phyloP scores from a whole-genome alignment of 2,329 filamentous ascomycete genomes.

The Fusarium algeriense region DNA sequence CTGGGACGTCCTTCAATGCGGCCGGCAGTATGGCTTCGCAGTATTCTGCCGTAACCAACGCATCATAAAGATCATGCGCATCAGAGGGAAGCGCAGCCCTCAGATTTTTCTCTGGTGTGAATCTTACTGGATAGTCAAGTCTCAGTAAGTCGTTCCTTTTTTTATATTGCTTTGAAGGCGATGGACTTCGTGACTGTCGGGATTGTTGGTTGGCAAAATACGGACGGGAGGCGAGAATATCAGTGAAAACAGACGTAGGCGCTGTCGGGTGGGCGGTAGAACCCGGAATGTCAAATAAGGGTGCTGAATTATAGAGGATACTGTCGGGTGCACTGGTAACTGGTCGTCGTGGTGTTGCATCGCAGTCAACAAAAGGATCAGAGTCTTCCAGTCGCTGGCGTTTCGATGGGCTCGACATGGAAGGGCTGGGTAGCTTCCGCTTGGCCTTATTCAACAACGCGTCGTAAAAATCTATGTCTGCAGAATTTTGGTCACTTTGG shows the following conservation, averaged over 20 bases:
- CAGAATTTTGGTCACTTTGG: neutral
- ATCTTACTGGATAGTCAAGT: neutral
- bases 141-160: neutral
- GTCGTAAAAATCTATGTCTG: no score
- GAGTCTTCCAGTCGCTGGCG: neutral
- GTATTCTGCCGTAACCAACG: neutral
- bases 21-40: neutral
- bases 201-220: neutral
- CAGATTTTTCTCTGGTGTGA: neutral
- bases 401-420: neutral
- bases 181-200: neutral
- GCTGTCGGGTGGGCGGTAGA: neutral
- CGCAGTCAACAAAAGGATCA: neutral
- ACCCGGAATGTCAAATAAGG: neutral
- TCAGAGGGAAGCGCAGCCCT: neutral
- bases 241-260: neutral
- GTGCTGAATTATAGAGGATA: neutral
- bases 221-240: neutral
- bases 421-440: neutral
- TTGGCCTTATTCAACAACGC: neutral
- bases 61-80: neutral
- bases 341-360: neutral
- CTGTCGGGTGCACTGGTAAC: neutral
- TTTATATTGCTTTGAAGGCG: neutral
- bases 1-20: neutral